Conservation (phyloP, 2,329 filamentous ascomycete species). For the Huntiella omanensis region DNA sequence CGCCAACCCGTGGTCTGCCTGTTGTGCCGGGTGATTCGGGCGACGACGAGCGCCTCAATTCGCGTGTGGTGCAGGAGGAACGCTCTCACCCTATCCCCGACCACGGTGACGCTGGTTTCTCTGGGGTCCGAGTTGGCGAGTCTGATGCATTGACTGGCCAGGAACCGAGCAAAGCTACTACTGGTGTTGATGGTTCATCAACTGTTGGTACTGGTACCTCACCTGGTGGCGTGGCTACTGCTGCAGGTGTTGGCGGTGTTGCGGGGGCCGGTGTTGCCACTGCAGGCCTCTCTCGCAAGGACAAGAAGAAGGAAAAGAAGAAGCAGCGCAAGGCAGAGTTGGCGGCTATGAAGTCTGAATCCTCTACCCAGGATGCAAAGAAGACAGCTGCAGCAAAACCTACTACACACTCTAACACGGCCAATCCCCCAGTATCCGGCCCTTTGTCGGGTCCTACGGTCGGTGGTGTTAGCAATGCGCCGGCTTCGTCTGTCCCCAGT, state of each 20-base stretch:
- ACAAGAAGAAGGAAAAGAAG: conserved; percentile 66
- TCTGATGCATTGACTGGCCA: too few species aligned
- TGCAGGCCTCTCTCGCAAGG: conserved; percentile 2
- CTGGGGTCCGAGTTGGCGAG: too few species aligned
- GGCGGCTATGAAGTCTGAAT: conserved; percentile 10
- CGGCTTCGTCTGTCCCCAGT: too few species aligned
- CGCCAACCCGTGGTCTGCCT: not conserved
- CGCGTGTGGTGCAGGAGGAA: not conserved
- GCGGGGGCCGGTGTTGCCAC: not conserved
- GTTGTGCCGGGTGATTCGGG: conserved; percentile 1
- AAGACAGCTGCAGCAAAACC: too few species aligned
- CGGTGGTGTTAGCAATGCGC: too few species aligned
- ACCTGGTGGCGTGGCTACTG: conserved; percentile 4
- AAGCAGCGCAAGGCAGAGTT: conserved; percentile 50
- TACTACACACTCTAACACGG: too few species aligned
- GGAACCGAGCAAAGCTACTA: too few species aligned
- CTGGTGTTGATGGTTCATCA: not conserved
- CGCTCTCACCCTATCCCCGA: not conserved
- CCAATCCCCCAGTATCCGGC: too few species aligned
- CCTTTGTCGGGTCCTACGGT: too few species aligned
- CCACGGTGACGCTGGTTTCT: too few species aligned
- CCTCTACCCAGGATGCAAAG: too few species aligned
- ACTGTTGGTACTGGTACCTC: conserved; percentile 2
- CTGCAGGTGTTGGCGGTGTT: conserved; percentile 1
- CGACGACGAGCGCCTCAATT: not conserved